Evolutionary conservation across 805 yeast species (phyloP), one percentile per base, ranked within the genome.

Genomic region (Metschnikowia rubicola): DNA sequence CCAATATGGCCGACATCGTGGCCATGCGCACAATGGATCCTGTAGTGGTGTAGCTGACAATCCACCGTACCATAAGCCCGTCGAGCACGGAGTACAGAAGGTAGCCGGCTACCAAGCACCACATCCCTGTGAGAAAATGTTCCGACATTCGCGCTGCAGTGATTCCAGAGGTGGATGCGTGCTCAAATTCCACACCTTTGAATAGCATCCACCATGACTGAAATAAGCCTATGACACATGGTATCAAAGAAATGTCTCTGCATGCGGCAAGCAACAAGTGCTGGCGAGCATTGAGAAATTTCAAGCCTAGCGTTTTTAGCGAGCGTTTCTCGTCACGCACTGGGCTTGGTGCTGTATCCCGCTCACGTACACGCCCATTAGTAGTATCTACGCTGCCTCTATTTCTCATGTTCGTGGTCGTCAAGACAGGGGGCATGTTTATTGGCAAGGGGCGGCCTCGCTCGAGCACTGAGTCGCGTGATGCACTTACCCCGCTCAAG

Each of bases 61-160:
- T 88, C 96, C 98, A 92, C 37, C 98, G 75, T 29, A 89, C 85
- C 84, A 91, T 88, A 39, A 92, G 71, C 0, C 96, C 94, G 60
- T 91, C 97, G 31, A 92, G 70, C 3, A 88, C 88, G 1, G 90
- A 82, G 65, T 84, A 89, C 8, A 95, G 83, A 50, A 92, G 71
- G 59, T 88, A 89, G 2, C 89, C 89, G 1, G 96, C 81, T 9
- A 92, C 98, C 4, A 86, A 60, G 63, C 97, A 88, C 98, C 98
- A 92, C n/a, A 92, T 64, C 0, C 91, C 91, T 4, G 96, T 86
- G 49, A 90, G 68, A 50, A 89, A 74, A 56, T 84, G 85, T 61
- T 90, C 97, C 0, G 91, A 81, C 0, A 88, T 78, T 35, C 90
- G 70, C 0, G 88, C 90, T 0, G 78, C 64, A 1, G 86, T 80